Percentiles rank a stretch among this genome's conserved stretches.
These are phyloP conservation scores for Phytopythium sindhum DNA, from an alignment of 352 stramenopile species.

Conservation along the genomic window DNA sequence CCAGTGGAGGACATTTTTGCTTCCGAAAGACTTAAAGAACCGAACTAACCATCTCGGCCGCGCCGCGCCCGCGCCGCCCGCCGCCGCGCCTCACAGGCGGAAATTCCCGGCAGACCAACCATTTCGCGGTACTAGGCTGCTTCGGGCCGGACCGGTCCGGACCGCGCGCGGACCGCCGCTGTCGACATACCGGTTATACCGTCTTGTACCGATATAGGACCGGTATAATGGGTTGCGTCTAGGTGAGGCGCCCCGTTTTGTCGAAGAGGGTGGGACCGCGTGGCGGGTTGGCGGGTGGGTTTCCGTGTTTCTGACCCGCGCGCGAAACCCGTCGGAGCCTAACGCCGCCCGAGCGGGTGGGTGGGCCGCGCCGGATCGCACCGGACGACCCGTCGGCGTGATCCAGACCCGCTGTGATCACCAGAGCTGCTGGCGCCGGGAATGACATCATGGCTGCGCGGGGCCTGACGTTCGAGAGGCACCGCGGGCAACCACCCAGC, in stretches of 20 bases:
- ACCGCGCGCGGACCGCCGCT: conserved; percentile 3
- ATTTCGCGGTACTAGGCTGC: conserved; percentile 11
- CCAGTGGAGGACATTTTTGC: conserved; percentile 89
- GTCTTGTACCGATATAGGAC: too few relatives aligned
- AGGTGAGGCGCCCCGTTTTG: too few relatives aligned
- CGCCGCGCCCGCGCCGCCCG: neutral
- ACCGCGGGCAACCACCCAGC: conserved; percentile 18
- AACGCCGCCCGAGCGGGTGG: too few relatives aligned
- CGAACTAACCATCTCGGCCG: conserved; percentile 50
- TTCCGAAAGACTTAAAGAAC: conserved; percentile 88
- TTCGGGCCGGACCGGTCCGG: conserved; percentile 4
- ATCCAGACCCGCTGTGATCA: too few relatives aligned
- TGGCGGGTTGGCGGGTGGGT: too few relatives aligned
- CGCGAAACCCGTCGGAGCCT: too few relatives aligned
- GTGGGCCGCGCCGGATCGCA: too few relatives aligned
- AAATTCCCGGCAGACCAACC: conserved; percentile 20
- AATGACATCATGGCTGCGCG: conserved; percentile 47
- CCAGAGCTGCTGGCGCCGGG: too few relatives aligned
- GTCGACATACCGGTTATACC: conserved; percentile 2
- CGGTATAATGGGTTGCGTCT: too few relatives aligned
- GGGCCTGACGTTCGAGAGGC: conserved; percentile 29
- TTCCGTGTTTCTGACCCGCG: too few relatives aligned
- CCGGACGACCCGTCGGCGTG: too few relatives aligned
- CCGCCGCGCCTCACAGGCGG: neutral
- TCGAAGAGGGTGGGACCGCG: too few relatives aligned